Evolutionary conservation across 108 stramenopile species (phyloP).

Genomic region (Schizochytrium sp.): DNA sequence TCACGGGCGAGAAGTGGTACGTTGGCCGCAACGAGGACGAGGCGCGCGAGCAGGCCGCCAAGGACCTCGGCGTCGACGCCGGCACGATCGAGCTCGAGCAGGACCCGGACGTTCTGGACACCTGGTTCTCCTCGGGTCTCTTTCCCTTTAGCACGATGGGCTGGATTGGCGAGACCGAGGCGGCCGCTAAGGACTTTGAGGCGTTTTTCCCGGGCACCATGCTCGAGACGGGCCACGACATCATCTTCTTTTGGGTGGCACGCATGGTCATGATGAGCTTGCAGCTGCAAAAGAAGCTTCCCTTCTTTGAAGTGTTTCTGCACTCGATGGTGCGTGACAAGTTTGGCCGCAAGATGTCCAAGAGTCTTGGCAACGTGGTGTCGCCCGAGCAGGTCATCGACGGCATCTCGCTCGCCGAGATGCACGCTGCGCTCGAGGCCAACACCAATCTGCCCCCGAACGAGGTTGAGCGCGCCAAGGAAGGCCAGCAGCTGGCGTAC

Average conservation of each 20-base stretch:
- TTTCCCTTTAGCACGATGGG: constrained; percentile 99
- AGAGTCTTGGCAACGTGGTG: constrained; percentile 95
- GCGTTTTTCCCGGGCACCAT: constrained; percentile 98
- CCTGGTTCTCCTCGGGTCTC: constrained; percentile 96
- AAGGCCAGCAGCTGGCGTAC: constrained; percentile 81
- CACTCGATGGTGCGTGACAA: constrained; percentile 99
- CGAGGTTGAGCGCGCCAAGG: constrained; percentile 87
- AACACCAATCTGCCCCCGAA: constrained; percentile 82
- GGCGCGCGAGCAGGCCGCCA: constrained; percentile 68
- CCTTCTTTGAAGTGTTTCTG: constrained; percentile 91
- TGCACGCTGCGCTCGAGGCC: constrained; percentile 71
- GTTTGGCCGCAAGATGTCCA: constrained; percentile 97
- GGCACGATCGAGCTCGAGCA: constrained; percentile 73
- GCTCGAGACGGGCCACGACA: constrained; percentile 96
- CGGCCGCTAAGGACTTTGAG: constrained; percentile 75
- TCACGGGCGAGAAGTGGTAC: constrained; percentile 72
- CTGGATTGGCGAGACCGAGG: constrained; percentile 69
- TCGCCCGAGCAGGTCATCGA: constrained; percentile 93
- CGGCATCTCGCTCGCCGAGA: constrained; percentile 74
- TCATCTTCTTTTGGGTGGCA: constrained; percentile 99
- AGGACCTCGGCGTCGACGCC: constrained; percentile 60
- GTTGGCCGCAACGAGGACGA: constrained; percentile 83
- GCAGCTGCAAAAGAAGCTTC: constrained; percentile 85
- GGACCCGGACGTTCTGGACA: constrained; percentile 97
- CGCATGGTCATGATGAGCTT: constrained; percentile 99